Evolutionary conservation across 2,329 filamentous ascomycete genomes (phyloP).

Genomic region (Scolecobasidium constrictum): DNA sequence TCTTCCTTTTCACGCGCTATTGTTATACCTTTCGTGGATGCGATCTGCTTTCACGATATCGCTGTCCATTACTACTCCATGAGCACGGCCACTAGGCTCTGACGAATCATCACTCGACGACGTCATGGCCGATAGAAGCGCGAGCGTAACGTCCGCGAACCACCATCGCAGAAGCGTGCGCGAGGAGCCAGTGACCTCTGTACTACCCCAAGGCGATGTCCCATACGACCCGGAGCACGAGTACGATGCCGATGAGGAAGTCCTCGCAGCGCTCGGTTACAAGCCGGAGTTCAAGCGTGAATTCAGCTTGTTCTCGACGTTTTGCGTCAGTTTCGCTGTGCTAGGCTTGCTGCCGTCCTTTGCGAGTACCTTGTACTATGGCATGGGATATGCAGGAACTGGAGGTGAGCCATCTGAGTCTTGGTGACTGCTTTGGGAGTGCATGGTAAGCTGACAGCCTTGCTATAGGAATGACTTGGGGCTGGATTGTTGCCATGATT

Average conservation of each 20-base stretch:
- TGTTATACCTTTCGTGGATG: too few relatives aligned
- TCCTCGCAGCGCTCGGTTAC: constrained; percentile 50
- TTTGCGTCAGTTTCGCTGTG: constrained; percentile 64
- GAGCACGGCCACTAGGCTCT: too few relatives aligned
- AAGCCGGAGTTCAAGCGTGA: constrained; percentile 58
- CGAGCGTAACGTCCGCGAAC: constrained; percentile 7
- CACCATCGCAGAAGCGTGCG: constrained; percentile 24
- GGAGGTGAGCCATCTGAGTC: constrained; percentile 20
- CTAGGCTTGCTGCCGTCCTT: constrained; percentile 61
- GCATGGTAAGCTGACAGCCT: not conserved
- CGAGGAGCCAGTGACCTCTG: constrained; percentile 42
- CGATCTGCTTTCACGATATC: too few relatives aligned
- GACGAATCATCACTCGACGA: too few relatives aligned
- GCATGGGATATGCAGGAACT: constrained; percentile 41
- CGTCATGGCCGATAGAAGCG: constrained; percentile 8
- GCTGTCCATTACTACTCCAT: too few relatives aligned
- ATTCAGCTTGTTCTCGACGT: constrained; percentile 63
- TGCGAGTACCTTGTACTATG: constrained; percentile 61
- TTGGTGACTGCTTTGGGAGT: too few relatives aligned
- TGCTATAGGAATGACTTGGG: constrained; percentile 58
- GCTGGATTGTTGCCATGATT: constrained; percentile 62
- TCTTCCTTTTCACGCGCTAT: too few relatives aligned
- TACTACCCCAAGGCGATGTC: constrained; percentile 38
- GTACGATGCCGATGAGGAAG: constrained; percentile 46
- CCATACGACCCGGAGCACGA: constrained; percentile 34